Conservation (phyloP, 495 filamentous ascomycete species). For the Immersiella caudata region DNA sequence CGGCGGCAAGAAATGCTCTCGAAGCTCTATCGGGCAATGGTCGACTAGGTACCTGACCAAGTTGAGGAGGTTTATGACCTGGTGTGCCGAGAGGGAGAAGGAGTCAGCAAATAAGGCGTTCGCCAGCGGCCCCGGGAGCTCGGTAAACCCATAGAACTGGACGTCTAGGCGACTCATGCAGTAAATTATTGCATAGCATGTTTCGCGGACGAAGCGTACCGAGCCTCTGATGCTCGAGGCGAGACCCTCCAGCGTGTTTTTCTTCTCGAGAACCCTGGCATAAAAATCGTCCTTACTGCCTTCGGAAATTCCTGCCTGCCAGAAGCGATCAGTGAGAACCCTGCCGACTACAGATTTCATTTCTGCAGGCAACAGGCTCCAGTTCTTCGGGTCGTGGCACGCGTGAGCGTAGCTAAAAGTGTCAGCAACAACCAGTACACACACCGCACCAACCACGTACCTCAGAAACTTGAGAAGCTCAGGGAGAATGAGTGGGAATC, state of each 20-base stretch:
- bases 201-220: constrained; percentile 85
- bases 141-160: constrained; percentile 84
- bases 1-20: constrained; percentile 81
- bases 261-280: constrained; percentile 83
- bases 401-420: constrained; percentile 76
- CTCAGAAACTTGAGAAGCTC: constrained; percentile 83
- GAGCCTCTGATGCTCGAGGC: constrained; percentile 90
- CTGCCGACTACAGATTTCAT: constrained; percentile 76
- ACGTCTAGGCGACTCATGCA: constrained; percentile 86
- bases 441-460: constrained; percentile 44
- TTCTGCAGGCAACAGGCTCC: constrained; percentile 75
- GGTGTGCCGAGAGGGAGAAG: constrained; percentile 83
- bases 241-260: constrained; percentile 86
- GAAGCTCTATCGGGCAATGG: constrained; percentile 78
- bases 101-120: constrained; percentile 84
- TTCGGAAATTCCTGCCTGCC: constrained; percentile 95
- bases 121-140: constrained; percentile 82
- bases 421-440: constrained; percentile 18
- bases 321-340: constrained; percentile 93
- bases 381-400: constrained; percentile 87
- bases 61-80: constrained; percentile 86
- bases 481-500: constrained; percentile 80
- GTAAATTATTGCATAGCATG: constrained; percentile 89
- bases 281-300: constrained; percentile 97
- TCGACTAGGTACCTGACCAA: constrained; percentile 85